Evolutionary conservation across 768 basidiomycete species (phyloP).

Genomic region (Suillus ampliporus): DNA sequence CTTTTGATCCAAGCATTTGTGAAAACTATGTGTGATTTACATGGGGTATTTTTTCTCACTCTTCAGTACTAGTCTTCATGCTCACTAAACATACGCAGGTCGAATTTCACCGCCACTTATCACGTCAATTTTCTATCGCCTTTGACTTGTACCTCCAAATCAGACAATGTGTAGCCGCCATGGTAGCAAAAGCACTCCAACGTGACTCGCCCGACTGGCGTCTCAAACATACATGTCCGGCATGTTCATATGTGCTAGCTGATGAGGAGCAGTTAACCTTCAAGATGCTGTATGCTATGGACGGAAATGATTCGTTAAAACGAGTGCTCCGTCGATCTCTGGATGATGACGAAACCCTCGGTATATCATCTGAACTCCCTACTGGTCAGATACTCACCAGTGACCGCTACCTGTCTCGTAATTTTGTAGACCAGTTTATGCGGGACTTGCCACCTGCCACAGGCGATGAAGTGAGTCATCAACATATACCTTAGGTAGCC

Average conservation of each 20-base stretch:
- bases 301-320: too few species aligned
- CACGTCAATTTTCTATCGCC: constrained; percentile 28
- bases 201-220: constrained; percentile 12
- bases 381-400: constrained; percentile 13
- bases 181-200: constrained; percentile 19
- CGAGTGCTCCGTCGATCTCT: too few species aligned
- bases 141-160: constrained; percentile 36
- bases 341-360: too few species aligned
- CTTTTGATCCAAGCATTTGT: constrained; percentile 2
- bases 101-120: constrained; percentile 15
- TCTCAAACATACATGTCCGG: constrained; percentile 15
- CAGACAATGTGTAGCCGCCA: constrained; percentile 15
- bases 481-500: too few species aligned
- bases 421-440: too few species aligned
- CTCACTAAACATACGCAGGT: constrained; percentile 3
- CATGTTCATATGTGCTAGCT: constrained; percentile 13
- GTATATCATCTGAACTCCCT: too few species aligned
- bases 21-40: not conserved
- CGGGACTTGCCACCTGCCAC: too few species aligned
- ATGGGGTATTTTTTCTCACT: not conserved
- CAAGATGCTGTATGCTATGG: constrained; percentile 16
- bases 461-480: too few species aligned
- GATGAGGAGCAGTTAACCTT: constrained; percentile 9
- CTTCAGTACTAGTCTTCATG: too few species aligned
- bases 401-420: not conserved